Percentiles rank a stretch among this genome's conserved stretches.
Conservation (phyloP, 768 basidiomycete species). For the Trametes punicea region DNA sequence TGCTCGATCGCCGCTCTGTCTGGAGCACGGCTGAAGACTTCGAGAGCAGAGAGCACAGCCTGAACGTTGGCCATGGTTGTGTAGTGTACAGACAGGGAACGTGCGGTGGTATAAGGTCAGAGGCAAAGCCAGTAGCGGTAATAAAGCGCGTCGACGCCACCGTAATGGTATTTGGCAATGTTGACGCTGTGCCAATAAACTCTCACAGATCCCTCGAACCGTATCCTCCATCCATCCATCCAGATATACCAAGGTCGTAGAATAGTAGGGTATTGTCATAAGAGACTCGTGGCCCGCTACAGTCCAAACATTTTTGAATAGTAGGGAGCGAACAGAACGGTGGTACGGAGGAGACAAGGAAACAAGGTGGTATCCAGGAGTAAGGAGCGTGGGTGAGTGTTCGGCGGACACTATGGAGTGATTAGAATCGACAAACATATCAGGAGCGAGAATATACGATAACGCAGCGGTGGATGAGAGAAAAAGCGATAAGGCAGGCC, state of each 20-base stretch:
- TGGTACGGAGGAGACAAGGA: conserved; percentile 24
- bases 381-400: conserved; percentile 46
- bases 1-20: conserved; percentile 79
- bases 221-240: no score
- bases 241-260: not conserved
- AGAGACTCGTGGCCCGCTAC: conserved; percentile 26
- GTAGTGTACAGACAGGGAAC: conserved; percentile 16
- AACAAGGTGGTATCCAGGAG: conserved; percentile 30
- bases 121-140: conserved; percentile 2
- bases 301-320: conserved; percentile 21
- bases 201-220: not conserved
- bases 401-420: conserved; percentile 34
- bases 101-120: conserved; percentile 9
- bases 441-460: conserved; percentile 39
- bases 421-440: conserved; percentile 24
- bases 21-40: conserved; percentile 77
- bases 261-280: conserved; percentile 30
- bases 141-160: conserved; percentile 7
- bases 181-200: conserved; percentile 25
- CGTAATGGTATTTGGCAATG: conserved; percentile 26
- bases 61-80: conserved; percentile 62
- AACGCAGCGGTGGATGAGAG: conserved; percentile 36
- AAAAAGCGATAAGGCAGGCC: conserved; percentile 17
- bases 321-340: conserved; percentile 25
- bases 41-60: conserved; percentile 70